Evolutionary conservation across 345 rosid species (phyloP).

Genomic region (Euphorbia lathyris): DNA sequence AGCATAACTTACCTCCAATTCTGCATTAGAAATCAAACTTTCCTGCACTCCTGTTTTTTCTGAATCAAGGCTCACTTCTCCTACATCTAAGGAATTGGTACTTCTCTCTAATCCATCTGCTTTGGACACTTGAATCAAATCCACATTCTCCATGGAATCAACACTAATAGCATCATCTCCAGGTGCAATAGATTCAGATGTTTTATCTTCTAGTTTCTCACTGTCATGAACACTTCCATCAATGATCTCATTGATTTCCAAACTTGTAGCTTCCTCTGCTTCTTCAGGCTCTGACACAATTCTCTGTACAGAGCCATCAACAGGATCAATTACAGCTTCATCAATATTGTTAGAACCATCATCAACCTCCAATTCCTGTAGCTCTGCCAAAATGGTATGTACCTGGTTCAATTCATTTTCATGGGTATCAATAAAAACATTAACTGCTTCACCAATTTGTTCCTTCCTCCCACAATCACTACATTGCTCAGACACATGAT

Average conservation of each 20-base stretch:
- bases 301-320: not conserved
- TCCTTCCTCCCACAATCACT: not conserved
- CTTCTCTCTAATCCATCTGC: slow-evolving; percentile 12
- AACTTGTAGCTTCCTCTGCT: slow-evolving; percentile 1
- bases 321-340: not conserved
- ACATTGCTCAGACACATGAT: slow-evolving; percentile 9
- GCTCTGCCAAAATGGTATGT: not conserved
- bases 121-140: slow-evolving; percentile 2
- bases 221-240: slow-evolving; percentile 12
- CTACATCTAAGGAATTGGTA: not conserved
- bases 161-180: slow-evolving; percentile 4
- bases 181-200: slow-evolving; percentile 12
- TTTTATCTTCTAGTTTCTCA: slow-evolving; percentile 21
- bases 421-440: not conserved
- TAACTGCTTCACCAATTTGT: not conserved
- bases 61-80: slow-evolving; percentile 16
- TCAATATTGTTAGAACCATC: not conserved
- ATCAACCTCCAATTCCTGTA: slow-evolving; percentile 18
- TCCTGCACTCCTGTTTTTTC: slow-evolving; percentile 13
- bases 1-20: slow-evolving; percentile 13
- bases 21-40: slow-evolving; percentile 29
- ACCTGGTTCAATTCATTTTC: not conserved
- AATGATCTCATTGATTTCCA: slow-evolving; percentile 10
- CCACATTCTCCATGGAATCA: slow-evolving; percentile 11
- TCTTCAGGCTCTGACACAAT: slow-evolving; percentile 5